Conservation (phyloP, 1,284 basidiomycete genomes). For the Tremellales sp. region DNA sequence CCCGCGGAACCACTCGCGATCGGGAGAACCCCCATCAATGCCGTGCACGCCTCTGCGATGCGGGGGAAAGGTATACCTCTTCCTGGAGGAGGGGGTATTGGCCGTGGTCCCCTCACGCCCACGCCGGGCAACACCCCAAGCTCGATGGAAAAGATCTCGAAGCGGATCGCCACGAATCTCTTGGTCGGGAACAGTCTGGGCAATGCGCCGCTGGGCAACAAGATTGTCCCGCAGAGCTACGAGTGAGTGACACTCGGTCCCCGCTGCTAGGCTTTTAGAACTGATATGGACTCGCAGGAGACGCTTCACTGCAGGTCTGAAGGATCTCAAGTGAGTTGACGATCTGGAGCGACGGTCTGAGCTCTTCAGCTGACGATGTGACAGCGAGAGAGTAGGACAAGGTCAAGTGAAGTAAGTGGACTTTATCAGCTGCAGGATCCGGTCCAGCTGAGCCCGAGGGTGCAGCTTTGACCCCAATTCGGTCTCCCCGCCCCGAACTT, state of each 20-base stretch:
- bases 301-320: constrained; percentile 12
- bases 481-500: too few species aligned
- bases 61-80: constrained; percentile 6
- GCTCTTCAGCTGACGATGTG: not conserved
- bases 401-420: not conserved
- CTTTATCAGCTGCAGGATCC: too few species aligned
- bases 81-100: too few species aligned
- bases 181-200: constrained; percentile 1
- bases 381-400: too few species aligned
- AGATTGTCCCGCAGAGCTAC: constrained; percentile 20
- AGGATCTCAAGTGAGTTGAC: constrained; percentile 12
- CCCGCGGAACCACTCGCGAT: not conserved
- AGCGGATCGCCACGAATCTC: constrained; percentile 13
- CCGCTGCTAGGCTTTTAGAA: not conserved
- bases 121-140: constrained; percentile 16
- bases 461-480: too few species aligned
- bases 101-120: constrained; percentile 3
- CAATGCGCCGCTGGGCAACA: not conserved
- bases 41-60: constrained; percentile 8
- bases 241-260: constrained; percentile 10
- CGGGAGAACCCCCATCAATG: constrained; percentile 6
- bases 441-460: too few species aligned
- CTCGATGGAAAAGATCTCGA: constrained; percentile 15
- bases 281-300: constrained; percentile 4
- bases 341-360: not conserved